phyloP scores from a whole-genome alignment of 78 protist genomes.

The Dictyostelium purpureum region DNA sequence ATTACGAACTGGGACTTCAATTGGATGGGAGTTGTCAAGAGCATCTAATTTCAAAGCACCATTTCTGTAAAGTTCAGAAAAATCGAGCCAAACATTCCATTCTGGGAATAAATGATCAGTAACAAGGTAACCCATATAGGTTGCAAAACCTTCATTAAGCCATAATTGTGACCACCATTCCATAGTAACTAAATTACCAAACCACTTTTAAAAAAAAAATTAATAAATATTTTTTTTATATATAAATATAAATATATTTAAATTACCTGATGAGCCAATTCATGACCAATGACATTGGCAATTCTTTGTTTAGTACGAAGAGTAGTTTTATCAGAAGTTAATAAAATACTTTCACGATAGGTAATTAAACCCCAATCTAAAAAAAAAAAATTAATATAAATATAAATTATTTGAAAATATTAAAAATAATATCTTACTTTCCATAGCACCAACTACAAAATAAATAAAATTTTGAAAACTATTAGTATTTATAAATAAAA shows the following conservation, averaged over 20 bases:
- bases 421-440: conserved; percentile 11
- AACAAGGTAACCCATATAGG: conserved; percentile 83
- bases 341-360: conserved; percentile 86
- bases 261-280: conserved; percentile 32
- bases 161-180: conserved; percentile 96
- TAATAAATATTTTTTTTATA: no score
- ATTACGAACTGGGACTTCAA: conserved; percentile 86
- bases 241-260: no score
- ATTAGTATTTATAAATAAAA: no score
- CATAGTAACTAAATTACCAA: conserved; percentile 97
- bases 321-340: conserved; percentile 69
- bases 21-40: conserved; percentile 88
- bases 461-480: no score
- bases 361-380: conserved; percentile 90
- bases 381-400: neutral
- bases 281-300: conserved; percentile 88
- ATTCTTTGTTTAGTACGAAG: conserved; percentile 68
- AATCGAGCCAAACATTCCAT: conserved; percentile 86
- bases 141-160: conserved; percentile 95
- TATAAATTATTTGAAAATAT: neutral
- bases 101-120: conserved; percentile 88
- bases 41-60: conserved; percentile 89
- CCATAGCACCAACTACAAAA: conserved; percentile 94
- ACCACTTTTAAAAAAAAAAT: no score
- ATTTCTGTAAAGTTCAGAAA: conserved; percentile 11